phyloP scores from a whole-genome alignment of 2,329 filamentous ascomycete species.

The Hypoxylon sp. region DNA sequence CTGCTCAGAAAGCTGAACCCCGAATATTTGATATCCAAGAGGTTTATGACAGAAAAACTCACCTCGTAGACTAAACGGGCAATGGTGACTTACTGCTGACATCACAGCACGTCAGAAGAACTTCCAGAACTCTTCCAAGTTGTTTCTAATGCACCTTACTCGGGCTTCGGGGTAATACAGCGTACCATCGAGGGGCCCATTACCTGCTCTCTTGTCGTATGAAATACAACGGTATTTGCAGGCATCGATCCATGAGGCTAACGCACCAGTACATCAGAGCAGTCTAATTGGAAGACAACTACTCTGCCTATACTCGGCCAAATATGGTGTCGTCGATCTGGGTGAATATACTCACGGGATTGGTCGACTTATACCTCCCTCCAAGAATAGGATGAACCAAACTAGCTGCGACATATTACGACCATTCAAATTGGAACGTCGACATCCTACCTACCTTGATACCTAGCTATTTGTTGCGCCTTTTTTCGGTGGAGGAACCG shows the following conservation, averaged over 20 bases:
- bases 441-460: too few species aligned
- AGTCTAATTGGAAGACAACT: background rate
- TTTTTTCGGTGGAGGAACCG: background rate
- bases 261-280: background rate
- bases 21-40: too few species aligned
- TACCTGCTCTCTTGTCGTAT: background rate
- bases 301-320: conserved; percentile 31
- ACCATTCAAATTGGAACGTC: conserved; percentile 1
- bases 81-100: background rate
- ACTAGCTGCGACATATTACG: conserved; percentile 14
- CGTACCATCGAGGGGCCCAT: background rate
- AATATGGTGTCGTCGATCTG: conserved; percentile 29
- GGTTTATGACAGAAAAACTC: background rate
- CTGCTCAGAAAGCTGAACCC: conserved; percentile 6
- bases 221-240: background rate
- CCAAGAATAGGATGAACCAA: conserved; percentile 15
- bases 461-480: conserved; percentile 6
- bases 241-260: background rate
- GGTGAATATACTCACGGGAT: conserved; percentile 18
- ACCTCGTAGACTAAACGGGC: background rate
- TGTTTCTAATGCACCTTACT: background rate
- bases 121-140: conserved; percentile 1
- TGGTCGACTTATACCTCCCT: conserved; percentile 18
- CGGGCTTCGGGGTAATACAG: background rate
- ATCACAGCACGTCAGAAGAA: conserved; percentile 3